A percentile compares a stretch with the other conserved stretches of the same genome.
Evolutionary conservation across 169 alveolate genomes (phyloP).

Genomic region (Neospora caninum): DNA sequence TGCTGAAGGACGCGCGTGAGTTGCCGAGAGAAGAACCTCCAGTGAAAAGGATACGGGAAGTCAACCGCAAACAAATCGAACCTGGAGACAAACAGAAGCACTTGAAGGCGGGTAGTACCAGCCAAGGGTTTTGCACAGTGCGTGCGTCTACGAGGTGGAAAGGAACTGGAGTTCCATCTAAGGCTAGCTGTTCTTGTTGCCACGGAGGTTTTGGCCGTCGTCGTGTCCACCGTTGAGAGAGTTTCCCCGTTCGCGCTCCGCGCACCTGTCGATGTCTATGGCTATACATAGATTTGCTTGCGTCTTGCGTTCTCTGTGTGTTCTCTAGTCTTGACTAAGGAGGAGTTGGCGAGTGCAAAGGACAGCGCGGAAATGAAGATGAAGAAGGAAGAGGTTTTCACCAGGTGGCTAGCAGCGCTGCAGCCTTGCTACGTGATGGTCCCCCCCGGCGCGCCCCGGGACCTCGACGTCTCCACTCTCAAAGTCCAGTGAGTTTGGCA

Average conservation of each 20-base stretch:
- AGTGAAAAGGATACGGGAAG: no score
- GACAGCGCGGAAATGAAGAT: not conserved
- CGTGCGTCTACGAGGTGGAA: no score
- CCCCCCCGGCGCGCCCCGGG: not conserved
- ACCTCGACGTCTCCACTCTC: not conserved
- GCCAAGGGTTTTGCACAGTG: no score
- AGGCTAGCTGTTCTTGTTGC: no score
- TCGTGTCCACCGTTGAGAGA: no score
- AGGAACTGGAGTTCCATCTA: no score
- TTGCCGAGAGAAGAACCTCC: no score
- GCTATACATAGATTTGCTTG: not conserved
- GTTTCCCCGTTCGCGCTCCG: no score
- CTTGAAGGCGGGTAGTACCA: no score
- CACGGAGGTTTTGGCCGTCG: no score
- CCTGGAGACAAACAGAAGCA: no score
- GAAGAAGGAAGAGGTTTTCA: not conserved
- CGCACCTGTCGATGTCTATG: no score
- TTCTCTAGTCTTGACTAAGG: not conserved
- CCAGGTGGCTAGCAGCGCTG: not conserved
- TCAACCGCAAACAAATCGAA: not conserved
- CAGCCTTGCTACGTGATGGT: constrained; percentile 6
- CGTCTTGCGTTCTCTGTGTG: not conserved
- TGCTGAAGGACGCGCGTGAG: not conserved
- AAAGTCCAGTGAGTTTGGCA: not conserved
- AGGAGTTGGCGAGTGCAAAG: not conserved